Conservation (phyloP, 2,329 filamentous ascomycete genomes). For the Davidsoniella australis region DNA sequence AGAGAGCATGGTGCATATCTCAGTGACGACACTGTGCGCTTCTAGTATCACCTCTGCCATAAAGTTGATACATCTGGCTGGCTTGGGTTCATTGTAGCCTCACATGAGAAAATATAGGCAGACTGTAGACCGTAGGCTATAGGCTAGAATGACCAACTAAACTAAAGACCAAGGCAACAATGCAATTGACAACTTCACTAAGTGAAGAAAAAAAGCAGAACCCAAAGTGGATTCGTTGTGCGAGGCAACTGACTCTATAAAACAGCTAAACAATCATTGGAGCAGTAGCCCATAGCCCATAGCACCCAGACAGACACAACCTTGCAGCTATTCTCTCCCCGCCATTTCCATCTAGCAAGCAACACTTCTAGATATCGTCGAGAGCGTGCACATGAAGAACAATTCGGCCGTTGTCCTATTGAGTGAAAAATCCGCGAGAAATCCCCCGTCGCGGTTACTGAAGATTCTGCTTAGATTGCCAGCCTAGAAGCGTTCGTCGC, state of each 20-base stretch:
- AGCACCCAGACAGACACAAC: neutral
- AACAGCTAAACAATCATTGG: neutral
- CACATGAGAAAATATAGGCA: no score
- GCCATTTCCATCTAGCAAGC: neutral
- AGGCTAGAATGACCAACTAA: neutral
- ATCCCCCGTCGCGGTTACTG: no score
- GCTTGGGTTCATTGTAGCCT: no score
- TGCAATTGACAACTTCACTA: neutral
- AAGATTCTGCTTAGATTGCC: no score
- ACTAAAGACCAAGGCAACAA: neutral
- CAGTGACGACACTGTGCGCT: no score
- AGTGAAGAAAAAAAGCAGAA: conserved; percentile 5
- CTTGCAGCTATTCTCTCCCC: neutral
- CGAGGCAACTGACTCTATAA: neutral
- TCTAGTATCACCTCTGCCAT: no score
- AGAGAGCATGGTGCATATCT: no score
- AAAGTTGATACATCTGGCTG: no score
- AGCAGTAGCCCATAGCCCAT: neutral
- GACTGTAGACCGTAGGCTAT: no score
- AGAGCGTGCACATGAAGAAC: neutral
- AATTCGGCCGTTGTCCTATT: no score
- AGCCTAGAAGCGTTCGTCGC: no score
- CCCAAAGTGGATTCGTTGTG: conserved; percentile 6
- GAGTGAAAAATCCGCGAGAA: no score
- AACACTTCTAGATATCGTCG: neutral